These are phyloP conservation scores for Penicillium odoratum DNA, from an alignment of 495 filamentous ascomycete genomes.

Conservation along the genomic window DNA sequence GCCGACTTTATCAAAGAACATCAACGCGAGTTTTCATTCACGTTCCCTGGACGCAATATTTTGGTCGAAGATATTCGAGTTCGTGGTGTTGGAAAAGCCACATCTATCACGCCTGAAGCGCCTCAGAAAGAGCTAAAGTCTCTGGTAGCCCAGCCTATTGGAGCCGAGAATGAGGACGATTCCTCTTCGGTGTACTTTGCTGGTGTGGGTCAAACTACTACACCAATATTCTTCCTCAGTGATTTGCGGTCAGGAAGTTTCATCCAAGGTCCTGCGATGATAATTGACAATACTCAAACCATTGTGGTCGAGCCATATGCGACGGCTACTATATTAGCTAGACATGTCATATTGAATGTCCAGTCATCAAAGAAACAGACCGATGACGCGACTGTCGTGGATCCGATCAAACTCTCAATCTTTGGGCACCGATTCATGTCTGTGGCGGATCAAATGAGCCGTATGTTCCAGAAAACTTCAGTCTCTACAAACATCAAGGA, in stretches of 20 bases:
- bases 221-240: slow-evolving; percentile 78
- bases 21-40: slow-evolving; percentile 93
- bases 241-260: slow-evolving; percentile 70
- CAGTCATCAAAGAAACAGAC: too few species aligned
- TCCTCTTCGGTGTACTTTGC: slow-evolving; percentile 40
- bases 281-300: slow-evolving; percentile 91
- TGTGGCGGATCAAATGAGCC: slow-evolving; percentile 49
- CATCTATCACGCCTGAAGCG: too few species aligned
- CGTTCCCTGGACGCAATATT: slow-evolving; percentile 76
- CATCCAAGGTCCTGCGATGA: slow-evolving; percentile 78
- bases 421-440: slow-evolving; percentile 37
- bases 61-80: slow-evolving; percentile 60
- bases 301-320: slow-evolving; percentile 60
- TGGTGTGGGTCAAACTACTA: slow-evolving; percentile 62
- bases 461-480: slow-evolving; percentile 40
- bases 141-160: too few species aligned
- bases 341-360: too few species aligned
- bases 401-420: slow-evolving; percentile 87
- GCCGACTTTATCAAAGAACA: slow-evolving; percentile 74
- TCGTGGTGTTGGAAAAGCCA: slow-evolving; percentile 51
- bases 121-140: too few species aligned
- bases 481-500: slow-evolving; percentile 47
- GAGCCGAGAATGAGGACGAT: slow-evolving; percentile 30
- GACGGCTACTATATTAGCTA: too few species aligned
- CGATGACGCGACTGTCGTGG: slow-evolving; percentile 8